Base-by-base conservation (phyloP, 805 yeast species). In the Saturnispora ahearnii region DNA sequence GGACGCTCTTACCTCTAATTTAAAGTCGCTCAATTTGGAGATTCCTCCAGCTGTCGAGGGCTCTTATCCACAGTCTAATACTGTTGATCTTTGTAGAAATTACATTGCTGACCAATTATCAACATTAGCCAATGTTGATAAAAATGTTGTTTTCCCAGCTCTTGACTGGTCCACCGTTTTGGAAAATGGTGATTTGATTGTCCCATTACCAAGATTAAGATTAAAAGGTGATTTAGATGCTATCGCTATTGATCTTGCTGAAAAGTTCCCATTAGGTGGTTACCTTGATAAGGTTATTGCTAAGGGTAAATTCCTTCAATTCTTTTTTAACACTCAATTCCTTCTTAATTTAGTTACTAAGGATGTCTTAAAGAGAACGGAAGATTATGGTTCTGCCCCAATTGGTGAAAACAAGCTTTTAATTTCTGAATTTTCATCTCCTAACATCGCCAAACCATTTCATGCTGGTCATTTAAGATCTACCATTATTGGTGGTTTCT, bases 381-480 rank as follows among this genome's bases (percentile, higher is more conserved):
- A 72, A 32, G 69, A 73, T 37, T 93, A 79, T 66, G 99, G 99
- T 57, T 69, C 80, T 43, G 72, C 82, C 58, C 87, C 89, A 45
- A 59, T 86, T 49, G 96, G 93, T 51, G 68, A 69, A 38, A 81
- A 80, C 55, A 84, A 88, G 70, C 83, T 73, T 55, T 74, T 85
- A 15, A 60, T 89, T 42, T 76, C 93, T 59, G 99, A 93, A 68
- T 93, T 93, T 62, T 87, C 96, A 2, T 90, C 98, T 33, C 99
- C 99, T 56, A 93, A 93, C 69, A 91, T 93, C 62, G 99, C 99
- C 57, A 93, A 93, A 71, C 99, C 99, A 11, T 93, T 93, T 84
- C 99, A 93, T 65, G 99, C 99, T 49, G 99, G 99, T 53, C 99
- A 93, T 68, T 79, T 93, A 68, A 84, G 99, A 70, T 86, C 96